A percentile compares a stretch with the other conserved stretches of the same genome.
Evolutionary conservation across 2,329 filamentous ascomycete species (phyloP).

Genomic region (Alternaria sp.): DNA sequence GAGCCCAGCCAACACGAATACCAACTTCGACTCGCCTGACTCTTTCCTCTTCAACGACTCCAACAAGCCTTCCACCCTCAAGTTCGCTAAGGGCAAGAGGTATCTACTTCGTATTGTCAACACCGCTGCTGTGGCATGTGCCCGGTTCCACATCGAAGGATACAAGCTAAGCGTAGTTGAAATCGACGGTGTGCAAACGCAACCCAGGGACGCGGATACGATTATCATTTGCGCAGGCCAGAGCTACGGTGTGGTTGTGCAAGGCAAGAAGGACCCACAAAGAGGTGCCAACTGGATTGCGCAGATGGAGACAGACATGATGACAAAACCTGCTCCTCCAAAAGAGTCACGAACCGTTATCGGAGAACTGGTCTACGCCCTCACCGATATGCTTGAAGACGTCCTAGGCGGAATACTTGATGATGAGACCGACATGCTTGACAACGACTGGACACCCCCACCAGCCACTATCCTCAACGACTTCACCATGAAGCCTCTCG

Average conservation of each 20-base stretch:
- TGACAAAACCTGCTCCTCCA: constrained; percentile 51
- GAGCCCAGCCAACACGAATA: constrained; percentile 54
- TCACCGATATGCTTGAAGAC: constrained; percentile 16
- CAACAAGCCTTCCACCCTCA: constrained; percentile 30
- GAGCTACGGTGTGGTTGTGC: constrained; percentile 33
- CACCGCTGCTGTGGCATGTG: constrained; percentile 52
- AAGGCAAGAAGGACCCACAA: constrained; percentile 22
- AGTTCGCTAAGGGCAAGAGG: constrained; percentile 59
- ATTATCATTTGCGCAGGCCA: constrained; percentile 47
- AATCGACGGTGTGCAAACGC: constrained; percentile 51
- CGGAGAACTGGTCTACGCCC: constrained; percentile 23
- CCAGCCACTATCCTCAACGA: constrained; percentile 70
- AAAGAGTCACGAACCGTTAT: constrained; percentile 25
- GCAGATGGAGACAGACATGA: constrained; percentile 61
- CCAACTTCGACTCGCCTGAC: constrained; percentile 17
- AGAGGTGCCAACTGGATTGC: constrained; percentile 66
- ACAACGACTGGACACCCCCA: constrained; percentile 61
- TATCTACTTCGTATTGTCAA: constrained; percentile 75
- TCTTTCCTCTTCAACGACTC: constrained; percentile 22
- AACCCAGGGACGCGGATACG: constrained; percentile 52
- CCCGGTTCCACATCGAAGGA: constrained; percentile 55
- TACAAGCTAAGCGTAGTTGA: constrained; percentile 35
- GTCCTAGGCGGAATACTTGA: background rate
- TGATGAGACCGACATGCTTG: constrained; percentile 57
- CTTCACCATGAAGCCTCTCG: constrained; percentile 71